These are phyloP conservation scores for Sclerotinia sclerotiorum DNA, from an alignment of 2,329 filamentous ascomycete species.

Conservation along the genomic window DNA sequence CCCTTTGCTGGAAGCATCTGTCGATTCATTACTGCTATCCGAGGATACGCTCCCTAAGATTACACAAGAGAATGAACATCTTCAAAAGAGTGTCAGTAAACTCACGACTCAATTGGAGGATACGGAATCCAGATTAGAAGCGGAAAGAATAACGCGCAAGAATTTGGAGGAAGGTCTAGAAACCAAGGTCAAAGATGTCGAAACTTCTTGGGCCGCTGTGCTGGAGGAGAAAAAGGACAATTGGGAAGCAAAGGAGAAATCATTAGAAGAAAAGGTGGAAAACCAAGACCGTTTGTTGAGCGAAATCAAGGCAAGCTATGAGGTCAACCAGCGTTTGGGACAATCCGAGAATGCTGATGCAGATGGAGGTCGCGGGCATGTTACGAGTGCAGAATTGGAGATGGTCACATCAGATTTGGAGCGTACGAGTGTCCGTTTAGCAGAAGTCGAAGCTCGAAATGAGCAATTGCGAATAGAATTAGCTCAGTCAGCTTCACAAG, in stretches of 20 bases:
- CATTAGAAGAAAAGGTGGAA: slow-evolving; percentile 88
- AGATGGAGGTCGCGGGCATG: slow-evolving; percentile 58
- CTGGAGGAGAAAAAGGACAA: slow-evolving; percentile 93
- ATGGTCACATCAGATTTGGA: slow-evolving; percentile 91
- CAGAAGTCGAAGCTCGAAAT: slow-evolving; percentile 90
- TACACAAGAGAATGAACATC: slow-evolving; percentile 79
- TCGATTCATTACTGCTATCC: slow-evolving; percentile 87
- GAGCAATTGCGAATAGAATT: slow-evolving; percentile 89
- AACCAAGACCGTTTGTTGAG: slow-evolving; percentile 89
- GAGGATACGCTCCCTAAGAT: slow-evolving; percentile 91
- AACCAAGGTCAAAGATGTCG: slow-evolving; percentile 80
- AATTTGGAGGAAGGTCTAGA: slow-evolving; percentile 77
- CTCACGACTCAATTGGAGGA: slow-evolving; percentile 82
- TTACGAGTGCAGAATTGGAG: slow-evolving; percentile 86
- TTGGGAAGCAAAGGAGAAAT: slow-evolving; percentile 91
- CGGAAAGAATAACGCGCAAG: slow-evolving; percentile 70
- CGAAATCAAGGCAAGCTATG: slow-evolving; percentile 95
- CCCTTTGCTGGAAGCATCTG: slow-evolving; percentile 89
- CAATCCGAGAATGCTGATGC: slow-evolving; percentile 64
- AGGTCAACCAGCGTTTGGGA: slow-evolving; percentile 87
- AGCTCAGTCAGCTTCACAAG: slow-evolving; percentile 79
- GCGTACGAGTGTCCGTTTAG: slow-evolving; percentile 79
- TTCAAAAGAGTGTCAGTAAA: slow-evolving; percentile 75
- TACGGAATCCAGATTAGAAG: slow-evolving; percentile 74
- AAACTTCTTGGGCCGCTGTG: slow-evolving; percentile 85